These are phyloP conservation scores for Calycina herbarum DNA, from an alignment of 2,329 filamentous ascomycete genomes.

Conservation along the genomic window DNA sequence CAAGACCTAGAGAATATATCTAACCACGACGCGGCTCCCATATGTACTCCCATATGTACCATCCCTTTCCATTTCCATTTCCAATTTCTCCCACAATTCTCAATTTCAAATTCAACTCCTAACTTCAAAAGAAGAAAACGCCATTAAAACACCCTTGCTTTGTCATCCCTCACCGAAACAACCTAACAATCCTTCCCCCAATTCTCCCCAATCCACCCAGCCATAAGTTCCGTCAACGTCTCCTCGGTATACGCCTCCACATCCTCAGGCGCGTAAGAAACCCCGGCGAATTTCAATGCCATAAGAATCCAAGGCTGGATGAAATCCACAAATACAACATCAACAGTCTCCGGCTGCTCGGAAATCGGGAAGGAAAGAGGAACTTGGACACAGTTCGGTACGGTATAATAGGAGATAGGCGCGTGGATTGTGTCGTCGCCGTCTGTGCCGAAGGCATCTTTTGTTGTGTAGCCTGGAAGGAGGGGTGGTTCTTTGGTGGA, in stretches of 20 bases:
- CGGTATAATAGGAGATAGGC: conserved; percentile 69
- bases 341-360: conserved; percentile 68
- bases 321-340: conserved; percentile 90
- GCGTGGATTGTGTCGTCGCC: conserved; percentile 90
- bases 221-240: conserved; percentile 56
- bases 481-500: conserved; percentile 39
- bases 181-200: conserved; percentile 45
- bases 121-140: neutral
- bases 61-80: no score
- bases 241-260: conserved; percentile 52
- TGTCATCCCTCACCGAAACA: neutral
- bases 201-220: conserved; percentile 58
- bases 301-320: conserved; percentile 78
- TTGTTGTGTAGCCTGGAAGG: conserved; percentile 80
- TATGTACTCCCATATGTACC: no score
- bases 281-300: conserved; percentile 64
- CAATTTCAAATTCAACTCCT: neutral
- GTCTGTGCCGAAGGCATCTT: conserved; percentile 77
- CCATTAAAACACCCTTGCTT: neutral
- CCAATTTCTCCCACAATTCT: neutral
- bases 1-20: no score
- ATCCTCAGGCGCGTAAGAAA: conserved; percentile 49
- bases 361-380: conserved; percentile 59
- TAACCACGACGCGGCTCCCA: no score
- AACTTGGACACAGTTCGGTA: conserved; percentile 83